These are phyloP conservation scores for Senna siamea DNA, from an alignment of 306 rosid genomes.

Conservation along the genomic window DNA sequence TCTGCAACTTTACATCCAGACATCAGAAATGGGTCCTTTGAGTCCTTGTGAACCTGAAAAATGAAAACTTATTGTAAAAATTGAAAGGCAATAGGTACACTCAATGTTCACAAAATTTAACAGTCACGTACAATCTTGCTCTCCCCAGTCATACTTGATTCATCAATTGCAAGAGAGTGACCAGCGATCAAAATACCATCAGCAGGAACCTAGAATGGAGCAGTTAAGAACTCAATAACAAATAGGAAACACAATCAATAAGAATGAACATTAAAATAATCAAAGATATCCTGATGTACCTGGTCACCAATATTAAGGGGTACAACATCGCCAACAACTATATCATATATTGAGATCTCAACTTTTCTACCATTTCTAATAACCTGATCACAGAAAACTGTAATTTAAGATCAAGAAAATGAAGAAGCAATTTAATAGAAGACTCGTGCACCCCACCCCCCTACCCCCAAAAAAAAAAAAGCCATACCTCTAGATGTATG, in stretches of 20 bases:
- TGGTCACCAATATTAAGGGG: conserved; percentile 85
- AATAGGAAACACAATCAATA: conserved; percentile 20
- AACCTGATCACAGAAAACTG: conserved; percentile 53
- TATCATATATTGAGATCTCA: conserved; percentile 76
- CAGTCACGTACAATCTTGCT: conserved; percentile 74
- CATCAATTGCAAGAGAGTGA: conserved; percentile 85
- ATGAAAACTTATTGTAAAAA: conserved; percentile 29
- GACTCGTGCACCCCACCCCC: not conserved
- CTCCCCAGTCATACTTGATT: conserved; percentile 94
- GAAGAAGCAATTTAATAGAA: not conserved
- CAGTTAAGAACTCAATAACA: conserved; percentile 31
- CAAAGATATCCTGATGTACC: conserved; percentile 43
- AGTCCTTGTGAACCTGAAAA: conserved; percentile 67
- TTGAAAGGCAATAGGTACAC: not conserved
- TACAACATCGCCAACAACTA: conserved; percentile 85
- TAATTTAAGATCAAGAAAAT: conserved; percentile 10
- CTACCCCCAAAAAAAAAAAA: not conserved
- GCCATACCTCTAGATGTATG: conserved; percentile 72
- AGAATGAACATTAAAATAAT: conserved; percentile 30
- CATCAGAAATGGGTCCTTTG: conserved; percentile 73
- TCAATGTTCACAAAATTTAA: conserved; percentile 22
- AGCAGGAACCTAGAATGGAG: conserved; percentile 69
- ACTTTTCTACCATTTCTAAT: conserved; percentile 77
- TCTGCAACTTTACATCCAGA: conserved; percentile 97
- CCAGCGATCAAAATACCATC: conserved; percentile 81